Conservation (phyloP, 495 filamentous ascomycete species). For the Podospora australis region DNA sequence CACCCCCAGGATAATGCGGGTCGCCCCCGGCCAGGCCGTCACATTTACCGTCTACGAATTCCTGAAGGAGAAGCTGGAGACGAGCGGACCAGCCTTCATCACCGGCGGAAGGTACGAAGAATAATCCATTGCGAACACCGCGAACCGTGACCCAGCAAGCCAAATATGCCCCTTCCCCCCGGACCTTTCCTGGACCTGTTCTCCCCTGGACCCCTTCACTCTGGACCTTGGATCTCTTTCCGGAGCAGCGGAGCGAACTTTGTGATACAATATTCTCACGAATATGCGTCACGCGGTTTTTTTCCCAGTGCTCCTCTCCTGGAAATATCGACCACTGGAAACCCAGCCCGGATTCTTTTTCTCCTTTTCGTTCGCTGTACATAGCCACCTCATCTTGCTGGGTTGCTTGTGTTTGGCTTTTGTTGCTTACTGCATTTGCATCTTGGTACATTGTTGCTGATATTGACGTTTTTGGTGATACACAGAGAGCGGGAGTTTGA, state of each 20-base stretch:
- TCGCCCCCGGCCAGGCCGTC: slow-evolving; percentile 94
- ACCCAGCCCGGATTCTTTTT: background rate
- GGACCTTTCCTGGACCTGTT: background rate
- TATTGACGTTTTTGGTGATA: too few species aligned
- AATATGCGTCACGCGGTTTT: too few species aligned
- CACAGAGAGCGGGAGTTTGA: slow-evolving; percentile 12
- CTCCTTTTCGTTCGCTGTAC: background rate
- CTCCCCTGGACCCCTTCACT: background rate
- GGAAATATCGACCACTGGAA: background rate
- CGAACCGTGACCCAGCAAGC: background rate
- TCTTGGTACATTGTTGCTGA: too few species aligned
- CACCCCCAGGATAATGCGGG: slow-evolving; percentile 93
- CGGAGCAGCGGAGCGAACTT: too few species aligned
- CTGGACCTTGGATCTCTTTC: background rate
- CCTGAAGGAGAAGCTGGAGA: slow-evolving; percentile 76
- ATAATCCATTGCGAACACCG: slow-evolving; percentile 26
- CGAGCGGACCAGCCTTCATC: slow-evolving; percentile 56
- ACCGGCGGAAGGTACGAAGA: slow-evolving; percentile 70
- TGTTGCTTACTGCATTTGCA: too few species aligned
- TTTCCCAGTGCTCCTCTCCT: too few species aligned
- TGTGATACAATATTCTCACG: background rate
- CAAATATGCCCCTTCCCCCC: background rate
- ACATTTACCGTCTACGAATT: slow-evolving; percentile 97
- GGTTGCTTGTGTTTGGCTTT: background rate
- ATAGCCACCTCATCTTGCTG: background rate